Conservation (phyloP, 2,329 filamentous ascomycete genomes). For the Leptodontidium sp. region DNA sequence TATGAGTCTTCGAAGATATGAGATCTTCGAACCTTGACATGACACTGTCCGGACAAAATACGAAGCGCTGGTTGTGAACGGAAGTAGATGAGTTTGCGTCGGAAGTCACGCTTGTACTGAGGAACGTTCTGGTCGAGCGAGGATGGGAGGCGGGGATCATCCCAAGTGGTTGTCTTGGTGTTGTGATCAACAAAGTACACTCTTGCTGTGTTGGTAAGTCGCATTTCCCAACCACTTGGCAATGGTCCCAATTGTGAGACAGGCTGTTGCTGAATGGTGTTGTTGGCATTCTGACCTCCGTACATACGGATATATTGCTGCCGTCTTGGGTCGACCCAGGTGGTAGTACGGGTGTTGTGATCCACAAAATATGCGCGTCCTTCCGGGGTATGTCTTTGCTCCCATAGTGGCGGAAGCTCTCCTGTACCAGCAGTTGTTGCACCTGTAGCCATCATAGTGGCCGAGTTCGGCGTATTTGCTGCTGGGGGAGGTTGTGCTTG, state of each 20-base stretch:
- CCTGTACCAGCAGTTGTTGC: slow-evolving; percentile 94
- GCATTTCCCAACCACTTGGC: slow-evolving; percentile 99
- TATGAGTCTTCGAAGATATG: slow-evolving; percentile 99
- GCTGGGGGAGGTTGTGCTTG: slow-evolving; percentile 58
- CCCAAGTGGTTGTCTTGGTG: slow-evolving; percentile 99
- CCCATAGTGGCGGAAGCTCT: slow-evolving; percentile 95
- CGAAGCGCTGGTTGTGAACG: slow-evolving; percentile 95
- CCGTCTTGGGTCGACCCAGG: slow-evolving; percentile 95
- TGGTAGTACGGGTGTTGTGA: slow-evolving; percentile 97
- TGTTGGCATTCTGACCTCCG: slow-evolving; percentile 84
- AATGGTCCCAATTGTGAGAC: slow-evolving; percentile 95
- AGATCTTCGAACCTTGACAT: slow-evolving; percentile 95
- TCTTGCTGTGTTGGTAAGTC: slow-evolving; percentile 94
- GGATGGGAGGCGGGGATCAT: slow-evolving; percentile 92
- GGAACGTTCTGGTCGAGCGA: slow-evolving; percentile 98
- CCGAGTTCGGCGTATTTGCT: slow-evolving; percentile 58
- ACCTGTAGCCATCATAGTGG: slow-evolving; percentile 93
- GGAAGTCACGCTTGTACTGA: slow-evolving; percentile 99
- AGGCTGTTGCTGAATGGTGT: slow-evolving; percentile 94
- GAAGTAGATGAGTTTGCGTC: slow-evolving; percentile 98
- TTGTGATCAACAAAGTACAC: slow-evolving; percentile 99
- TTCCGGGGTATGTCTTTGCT: slow-evolving; percentile 94
- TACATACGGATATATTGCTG: slow-evolving; percentile 99
- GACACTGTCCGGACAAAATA: slow-evolving; percentile 94
- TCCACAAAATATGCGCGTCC: slow-evolving; percentile 97